Percentiles rank a stretch among this genome's conserved stretches.
Conservation (phyloP, 2,329 filamentous ascomycete genomes). For the Penicillium sp. region DNA sequence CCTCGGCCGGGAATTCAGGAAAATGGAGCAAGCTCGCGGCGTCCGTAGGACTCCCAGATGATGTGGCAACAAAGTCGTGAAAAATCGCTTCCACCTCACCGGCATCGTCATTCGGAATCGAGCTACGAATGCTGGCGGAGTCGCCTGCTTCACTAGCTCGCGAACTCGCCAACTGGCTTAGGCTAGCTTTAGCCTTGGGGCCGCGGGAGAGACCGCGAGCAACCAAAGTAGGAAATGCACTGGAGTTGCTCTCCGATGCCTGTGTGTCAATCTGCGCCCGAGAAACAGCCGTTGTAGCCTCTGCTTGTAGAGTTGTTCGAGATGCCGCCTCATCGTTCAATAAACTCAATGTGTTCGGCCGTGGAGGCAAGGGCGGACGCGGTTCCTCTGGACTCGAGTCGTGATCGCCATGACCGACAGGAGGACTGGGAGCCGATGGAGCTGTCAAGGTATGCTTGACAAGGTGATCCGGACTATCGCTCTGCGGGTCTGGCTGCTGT, state of each 20-base stretch:
- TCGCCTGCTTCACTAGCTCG: conserved; percentile 49
- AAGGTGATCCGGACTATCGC: conserved; percentile 13
- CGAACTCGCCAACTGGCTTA: conserved; percentile 42
- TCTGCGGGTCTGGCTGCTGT: conserved; percentile 9
- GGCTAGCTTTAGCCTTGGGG: conserved; percentile 32
- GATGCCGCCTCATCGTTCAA: conserved; percentile 32
- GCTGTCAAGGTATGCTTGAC: conserved; percentile 6
- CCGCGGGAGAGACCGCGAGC: conserved; percentile 28
- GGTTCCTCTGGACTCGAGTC: conserved; percentile 30
- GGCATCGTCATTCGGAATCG: conserved; percentile 50
- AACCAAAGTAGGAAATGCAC: conserved; percentile 55
- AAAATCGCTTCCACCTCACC: conserved; percentile 79
- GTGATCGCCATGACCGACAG: conserved; percentile 12
- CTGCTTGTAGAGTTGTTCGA: conserved; percentile 47
- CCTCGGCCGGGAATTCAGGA: conserved; percentile 39
- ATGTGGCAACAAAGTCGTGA: conserved; percentile 57
- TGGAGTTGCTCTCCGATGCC: conserved; percentile 63
- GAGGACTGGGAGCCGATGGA: conserved; percentile 11
- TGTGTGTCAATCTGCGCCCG: conserved; percentile 73
- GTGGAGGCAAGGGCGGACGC: conserved; percentile 45
- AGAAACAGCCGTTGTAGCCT: conserved; percentile 78
- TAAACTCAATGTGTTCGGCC: conserved; percentile 38
- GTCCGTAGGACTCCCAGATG: conserved; percentile 36
- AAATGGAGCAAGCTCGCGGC: conserved; percentile 31
- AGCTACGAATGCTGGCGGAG: conserved; percentile 47